These are phyloP conservation scores for Penicillium verrucosum DNA, from an alignment of 2,329 filamentous ascomycete species.

Conservation along the genomic window DNA sequence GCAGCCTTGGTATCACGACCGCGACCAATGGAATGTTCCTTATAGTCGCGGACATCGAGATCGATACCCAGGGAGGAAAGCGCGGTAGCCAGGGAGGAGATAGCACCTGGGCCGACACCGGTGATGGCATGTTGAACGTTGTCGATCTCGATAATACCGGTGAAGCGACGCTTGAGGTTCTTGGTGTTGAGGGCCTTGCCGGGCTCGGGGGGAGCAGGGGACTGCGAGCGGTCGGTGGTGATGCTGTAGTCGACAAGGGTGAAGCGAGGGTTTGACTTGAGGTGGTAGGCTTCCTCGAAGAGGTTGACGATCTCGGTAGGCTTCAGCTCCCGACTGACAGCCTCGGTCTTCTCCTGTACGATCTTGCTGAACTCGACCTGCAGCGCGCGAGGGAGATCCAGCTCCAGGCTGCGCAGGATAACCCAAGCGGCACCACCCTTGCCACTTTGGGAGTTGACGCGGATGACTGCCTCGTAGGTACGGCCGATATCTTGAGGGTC, in stretches of 20 bases:
- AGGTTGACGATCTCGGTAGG: conserved; percentile 78
- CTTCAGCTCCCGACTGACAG: conserved; percentile 76
- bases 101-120: conserved; percentile 83
- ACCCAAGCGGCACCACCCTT: conserved; percentile 96
- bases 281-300: conserved; percentile 86
- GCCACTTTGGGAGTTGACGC: conserved; percentile 93
- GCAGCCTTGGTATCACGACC: conserved; percentile 87
- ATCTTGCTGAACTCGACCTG: conserved; percentile 88
- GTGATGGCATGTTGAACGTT: conserved; percentile 72
- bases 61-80: conserved; percentile 75
- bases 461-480: conserved; percentile 96
- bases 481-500: conserved; percentile 91
- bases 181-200: conserved; percentile 73
- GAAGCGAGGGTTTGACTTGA: conserved; percentile 80
- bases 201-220: conserved; percentile 64
- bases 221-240: conserved; percentile 73
- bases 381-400: conserved; percentile 87
- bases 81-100: conserved; percentile 82
- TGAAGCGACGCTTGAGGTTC: conserved; percentile 77
- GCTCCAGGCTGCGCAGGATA: conserved; percentile 80
- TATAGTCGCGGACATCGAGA: conserved; percentile 90
- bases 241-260: conserved; percentile 89
- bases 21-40: conserved; percentile 86
- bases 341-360: conserved; percentile 78
- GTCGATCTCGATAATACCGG: conserved; percentile 79